Percentiles rank a stretch among this genome's conserved stretches.
Conservation (phyloP, 2,329 filamentous ascomycete genomes). For the Penicillium sclerotigenum region DNA sequence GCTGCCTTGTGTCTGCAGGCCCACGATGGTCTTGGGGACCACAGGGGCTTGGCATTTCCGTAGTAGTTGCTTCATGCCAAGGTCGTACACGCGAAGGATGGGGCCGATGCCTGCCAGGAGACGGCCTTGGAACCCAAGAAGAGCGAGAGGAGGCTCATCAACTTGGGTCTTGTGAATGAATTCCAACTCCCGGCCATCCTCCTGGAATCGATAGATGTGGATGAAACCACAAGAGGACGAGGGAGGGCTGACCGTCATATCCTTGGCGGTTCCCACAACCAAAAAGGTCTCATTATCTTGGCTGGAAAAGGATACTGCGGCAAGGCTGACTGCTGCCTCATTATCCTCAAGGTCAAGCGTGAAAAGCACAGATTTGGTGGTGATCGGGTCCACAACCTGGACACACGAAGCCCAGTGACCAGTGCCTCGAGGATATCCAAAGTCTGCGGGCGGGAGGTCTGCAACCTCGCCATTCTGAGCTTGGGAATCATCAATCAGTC, state of each 20-base stretch:
- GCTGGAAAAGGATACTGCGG: conserved; percentile 79
- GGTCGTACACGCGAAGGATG: conserved; percentile 81
- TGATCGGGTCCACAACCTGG: conserved; percentile 80
- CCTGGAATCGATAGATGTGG: conserved; percentile 85
- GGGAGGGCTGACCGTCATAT: conserved; percentile 75
- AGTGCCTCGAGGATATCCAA: conserved; percentile 79
- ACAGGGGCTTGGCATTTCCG: conserved; percentile 85
- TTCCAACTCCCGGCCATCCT: conserved; percentile 82
- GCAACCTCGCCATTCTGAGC: conserved; percentile 69
- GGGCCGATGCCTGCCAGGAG: conserved; percentile 82
- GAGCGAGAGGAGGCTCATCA: conserved; percentile 82
- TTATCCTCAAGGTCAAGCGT: conserved; percentile 83
- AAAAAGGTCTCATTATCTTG: conserved; percentile 87
- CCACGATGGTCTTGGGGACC: conserved; percentile 77
- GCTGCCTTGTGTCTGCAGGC: conserved; percentile 82
- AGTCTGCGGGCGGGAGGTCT: conserved; percentile 72
- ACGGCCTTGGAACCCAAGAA: conserved; percentile 88
- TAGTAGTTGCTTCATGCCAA: conserved; percentile 87
- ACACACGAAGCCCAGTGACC: conserved; percentile 96
- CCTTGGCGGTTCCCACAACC: conserved; percentile 90
- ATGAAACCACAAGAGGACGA: conserved; percentile 78
- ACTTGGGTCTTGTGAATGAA: conserved; percentile 96
- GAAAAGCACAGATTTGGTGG: conserved; percentile 68
- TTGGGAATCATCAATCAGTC: conserved; percentile 68
- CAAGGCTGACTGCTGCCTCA: conserved; percentile 83